These are phyloP conservation scores for Senna tora DNA, from an alignment of 306 rosid genomes.

Conservation along the genomic window DNA sequence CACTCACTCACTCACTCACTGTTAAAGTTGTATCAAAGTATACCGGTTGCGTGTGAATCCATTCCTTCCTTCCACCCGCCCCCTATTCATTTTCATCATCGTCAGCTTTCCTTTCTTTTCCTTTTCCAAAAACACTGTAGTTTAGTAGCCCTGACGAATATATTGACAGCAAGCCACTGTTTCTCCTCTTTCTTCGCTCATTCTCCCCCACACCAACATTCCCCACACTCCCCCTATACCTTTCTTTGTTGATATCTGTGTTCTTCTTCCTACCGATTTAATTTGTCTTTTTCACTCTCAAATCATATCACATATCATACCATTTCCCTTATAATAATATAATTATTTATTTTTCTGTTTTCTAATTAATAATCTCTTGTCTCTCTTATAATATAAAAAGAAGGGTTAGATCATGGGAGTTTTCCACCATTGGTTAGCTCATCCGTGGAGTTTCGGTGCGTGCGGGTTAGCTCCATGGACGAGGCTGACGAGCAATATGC, in stretches of 20 bases:
- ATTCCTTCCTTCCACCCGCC: not conserved
- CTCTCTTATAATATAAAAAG: not conserved
- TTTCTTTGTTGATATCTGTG: constrained; percentile 44
- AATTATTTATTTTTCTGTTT: not conserved
- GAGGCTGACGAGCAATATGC: constrained; percentile 81
- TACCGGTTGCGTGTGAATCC: constrained; percentile 71
- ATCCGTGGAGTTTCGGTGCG: constrained; percentile 75
- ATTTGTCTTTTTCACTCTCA: constrained; percentile 20
- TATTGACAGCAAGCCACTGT: constrained; percentile 52
- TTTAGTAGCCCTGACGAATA: constrained; percentile 55
- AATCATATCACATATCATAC: not conserved
- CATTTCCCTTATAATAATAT: not conserved
- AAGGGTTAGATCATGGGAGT: constrained; percentile 72
- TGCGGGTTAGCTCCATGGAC: constrained; percentile 72
- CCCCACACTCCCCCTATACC: too few relatives aligned
- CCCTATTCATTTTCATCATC: constrained; percentile 19
- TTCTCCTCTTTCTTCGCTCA: constrained; percentile 10
- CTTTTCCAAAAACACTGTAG: constrained; percentile 58
- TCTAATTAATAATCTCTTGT: not conserved
- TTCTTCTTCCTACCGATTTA: not conserved
- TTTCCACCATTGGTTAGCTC: constrained; percentile 76
- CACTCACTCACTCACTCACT: not conserved
- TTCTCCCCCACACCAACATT: constrained; percentile 15
- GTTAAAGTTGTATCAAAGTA: constrained; percentile 43
- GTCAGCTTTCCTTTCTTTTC: constrained; percentile 42